Evolutionary conservation across 345 rosid species (phyloP).

Genomic region (Geranium rotundifolium): DNA sequence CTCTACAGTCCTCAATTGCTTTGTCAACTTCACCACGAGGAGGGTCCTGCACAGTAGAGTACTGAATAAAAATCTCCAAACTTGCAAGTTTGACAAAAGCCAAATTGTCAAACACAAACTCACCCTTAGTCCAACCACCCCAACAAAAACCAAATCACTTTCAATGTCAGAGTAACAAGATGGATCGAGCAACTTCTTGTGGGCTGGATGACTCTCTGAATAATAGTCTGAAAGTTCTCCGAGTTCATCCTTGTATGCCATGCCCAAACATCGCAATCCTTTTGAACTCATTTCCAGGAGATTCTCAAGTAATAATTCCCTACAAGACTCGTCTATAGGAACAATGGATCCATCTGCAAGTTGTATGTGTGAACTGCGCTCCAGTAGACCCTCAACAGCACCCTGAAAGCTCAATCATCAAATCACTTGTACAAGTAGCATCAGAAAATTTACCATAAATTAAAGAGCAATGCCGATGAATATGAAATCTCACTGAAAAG

Average conservation of each 20-base stretch:
- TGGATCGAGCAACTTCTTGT: conserved; percentile 81
- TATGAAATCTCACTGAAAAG: no score
- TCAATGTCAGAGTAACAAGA: conserved; percentile 55
- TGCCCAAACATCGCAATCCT: conserved; percentile 75
- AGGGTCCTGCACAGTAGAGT: conserved; percentile 45
- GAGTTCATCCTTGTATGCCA: conserved; percentile 76
- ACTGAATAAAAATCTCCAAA: no score
- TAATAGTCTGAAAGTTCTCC: conserved; percentile 72
- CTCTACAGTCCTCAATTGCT: conserved; percentile 71
- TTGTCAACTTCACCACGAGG: conserved; percentile 75
- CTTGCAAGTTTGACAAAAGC: no score
- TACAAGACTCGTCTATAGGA: conserved; percentile 58
- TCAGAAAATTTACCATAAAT: background rate
- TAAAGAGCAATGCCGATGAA: no score
- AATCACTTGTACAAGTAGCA: background rate
- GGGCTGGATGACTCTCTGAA: conserved; percentile 66
- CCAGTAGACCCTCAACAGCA: conserved; percentile 77
- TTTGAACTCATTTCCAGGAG: conserved; percentile 71
- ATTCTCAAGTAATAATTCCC: conserved; percentile 49
- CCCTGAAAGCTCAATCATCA: conserved; percentile 38
- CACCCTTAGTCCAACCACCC: conserved; percentile 75
- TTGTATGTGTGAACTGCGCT: conserved; percentile 62
- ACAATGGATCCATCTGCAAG: conserved; percentile 78
- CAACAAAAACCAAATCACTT: conserved; percentile 58
- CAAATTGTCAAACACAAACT: conserved; percentile 10